Evolutionary conservation across 2,329 filamentous ascomycete species (phyloP).

Genomic region (Paraconiothyrium brasiliense): DNA sequence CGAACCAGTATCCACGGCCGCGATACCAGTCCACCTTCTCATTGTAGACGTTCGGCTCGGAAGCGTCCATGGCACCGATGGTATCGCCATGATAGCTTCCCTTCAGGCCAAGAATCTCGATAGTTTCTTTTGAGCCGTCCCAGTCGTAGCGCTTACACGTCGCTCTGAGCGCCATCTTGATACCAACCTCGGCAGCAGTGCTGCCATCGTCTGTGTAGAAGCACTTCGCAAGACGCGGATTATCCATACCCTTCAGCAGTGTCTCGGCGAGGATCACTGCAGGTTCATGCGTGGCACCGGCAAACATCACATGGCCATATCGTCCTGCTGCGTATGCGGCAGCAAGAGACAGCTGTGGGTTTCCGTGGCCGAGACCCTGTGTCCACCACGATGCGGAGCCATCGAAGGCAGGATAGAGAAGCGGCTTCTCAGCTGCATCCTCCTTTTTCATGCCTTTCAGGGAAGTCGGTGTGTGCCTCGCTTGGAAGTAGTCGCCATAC

Average conservation of each 20-base stretch:
- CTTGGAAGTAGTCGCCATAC: slow-evolving; percentile 80
- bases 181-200: slow-evolving; percentile 82
- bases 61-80: slow-evolving; percentile 86
- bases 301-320: slow-evolving; percentile 91
- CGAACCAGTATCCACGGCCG: slow-evolving; percentile 82
- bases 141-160: slow-evolving; percentile 73
- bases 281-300: slow-evolving; percentile 80
- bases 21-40: slow-evolving; percentile 88
- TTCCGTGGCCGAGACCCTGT: slow-evolving; percentile 84
- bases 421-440: slow-evolving; percentile 31
- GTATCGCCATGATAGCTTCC: slow-evolving; percentile 90
- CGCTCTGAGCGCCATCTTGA: slow-evolving; percentile 85
- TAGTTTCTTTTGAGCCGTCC: slow-evolving; percentile 63
- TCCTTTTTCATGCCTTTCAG: slow-evolving; percentile 4
- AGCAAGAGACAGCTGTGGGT: slow-evolving; percentile 74
- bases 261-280: slow-evolving; percentile 74
- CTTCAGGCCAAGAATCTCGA: slow-evolving; percentile 77
- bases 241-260: slow-evolving; percentile 68
- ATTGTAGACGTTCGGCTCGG: slow-evolving; percentile 80
- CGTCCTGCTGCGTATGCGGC: slow-evolving; percentile 83
- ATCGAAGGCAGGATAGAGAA: slow-evolving; percentile 76
- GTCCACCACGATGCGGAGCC: slow-evolving; percentile 93
- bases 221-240: slow-evolving; percentile 72
- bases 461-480: slow-evolving; percentile 49
- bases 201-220: slow-evolving; percentile 89